Conservation (phyloP, 164 flowering plant genomes). For the Magnolia sinica region DNA sequence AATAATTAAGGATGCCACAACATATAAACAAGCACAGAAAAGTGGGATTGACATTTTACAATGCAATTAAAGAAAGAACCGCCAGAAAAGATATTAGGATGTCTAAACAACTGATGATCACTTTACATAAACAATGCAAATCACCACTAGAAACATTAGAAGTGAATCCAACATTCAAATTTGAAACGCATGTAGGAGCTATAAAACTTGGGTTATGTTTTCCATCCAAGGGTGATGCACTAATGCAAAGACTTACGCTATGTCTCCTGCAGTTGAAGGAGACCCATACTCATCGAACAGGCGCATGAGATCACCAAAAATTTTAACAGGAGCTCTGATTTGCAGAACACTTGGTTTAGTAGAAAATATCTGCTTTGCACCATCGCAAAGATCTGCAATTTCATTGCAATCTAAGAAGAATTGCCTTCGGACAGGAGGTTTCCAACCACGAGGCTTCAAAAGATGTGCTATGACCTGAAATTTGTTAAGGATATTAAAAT, state of each 20-base stretch:
- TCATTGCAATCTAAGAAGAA: conserved; percentile 98
- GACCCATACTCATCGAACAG: conserved; percentile 99
- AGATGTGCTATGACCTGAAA: conserved; percentile 86
- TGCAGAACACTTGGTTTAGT: conserved; percentile 90
- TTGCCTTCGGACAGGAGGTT: conserved; percentile 95
- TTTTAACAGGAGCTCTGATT: conserved; percentile 92
- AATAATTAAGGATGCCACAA: background rate
- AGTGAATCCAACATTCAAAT: background rate
- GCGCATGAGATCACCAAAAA: conserved; percentile 99
- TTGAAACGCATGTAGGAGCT: background rate
- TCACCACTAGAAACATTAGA: background rate
- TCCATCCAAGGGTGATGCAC: background rate
- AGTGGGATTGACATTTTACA: too few species aligned
- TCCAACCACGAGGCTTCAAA: conserved; percentile 99
- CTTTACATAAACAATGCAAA: background rate
- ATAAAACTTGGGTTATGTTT: background rate
- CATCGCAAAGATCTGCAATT: conserved; percentile 96
- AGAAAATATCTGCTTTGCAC: conserved; percentile 85
- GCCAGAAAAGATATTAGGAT: too few species aligned
- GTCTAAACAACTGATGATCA: background rate
- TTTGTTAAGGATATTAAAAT: background rate
- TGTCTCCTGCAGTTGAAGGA: conserved; percentile 99
- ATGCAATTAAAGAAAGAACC: too few species aligned
- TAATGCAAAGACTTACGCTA: conserved; percentile 61
- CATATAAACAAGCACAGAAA: background rate